Evolutionary conservation across 352 stramenopile species (phyloP), one percentile per base, ranked within the genome.

Genomic region (Globisporangium alternatum): DNA sequence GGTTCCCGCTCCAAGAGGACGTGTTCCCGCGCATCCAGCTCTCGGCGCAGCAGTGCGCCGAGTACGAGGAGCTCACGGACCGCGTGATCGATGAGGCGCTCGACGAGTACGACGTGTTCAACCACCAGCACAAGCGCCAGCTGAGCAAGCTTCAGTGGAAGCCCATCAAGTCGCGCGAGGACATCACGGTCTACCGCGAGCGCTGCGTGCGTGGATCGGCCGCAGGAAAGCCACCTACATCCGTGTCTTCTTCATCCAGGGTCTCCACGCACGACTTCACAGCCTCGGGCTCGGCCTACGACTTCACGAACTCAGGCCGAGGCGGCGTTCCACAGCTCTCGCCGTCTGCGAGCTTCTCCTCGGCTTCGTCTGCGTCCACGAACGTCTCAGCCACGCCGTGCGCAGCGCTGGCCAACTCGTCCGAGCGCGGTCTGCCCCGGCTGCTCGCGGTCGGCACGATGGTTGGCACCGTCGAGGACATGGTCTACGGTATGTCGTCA

Each of bases 131-230:
- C 66, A 54, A 71, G 62, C 62, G 63, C 41, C 31, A 71, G 54
- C 64, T 86, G 70, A 66, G 75, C 65, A 74, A 62, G 21, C 31
- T 43, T 21, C 67, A 69, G 10, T 88, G 78, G 77, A 88, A 88
- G 66, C 57, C 68, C 17, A 64, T 86, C 67, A 84, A 84, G 61
- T 71, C 66, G 5, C 68, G 75, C 52, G 77, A 85, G 31, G 74
- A 78, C 31, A 70, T 86, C 17, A 72, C 74, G 22, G 71, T 86
- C 13, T 86, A 74, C 67, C 76, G 70, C 28, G 76, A 85, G 56
- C 75, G 58, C n/a, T 45, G 62, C 52, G 66, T 64, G 3, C 66
- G 56, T 15, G 35, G 35, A 0, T 53, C 62, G 4, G 31, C 7
- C 2, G 39, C 21, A 15, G 33, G 22, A 9, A 44, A 30, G 19